Conservation (phyloP, 2,329 filamentous ascomycete genomes). For the Claviceps quebecensis region DNA sequence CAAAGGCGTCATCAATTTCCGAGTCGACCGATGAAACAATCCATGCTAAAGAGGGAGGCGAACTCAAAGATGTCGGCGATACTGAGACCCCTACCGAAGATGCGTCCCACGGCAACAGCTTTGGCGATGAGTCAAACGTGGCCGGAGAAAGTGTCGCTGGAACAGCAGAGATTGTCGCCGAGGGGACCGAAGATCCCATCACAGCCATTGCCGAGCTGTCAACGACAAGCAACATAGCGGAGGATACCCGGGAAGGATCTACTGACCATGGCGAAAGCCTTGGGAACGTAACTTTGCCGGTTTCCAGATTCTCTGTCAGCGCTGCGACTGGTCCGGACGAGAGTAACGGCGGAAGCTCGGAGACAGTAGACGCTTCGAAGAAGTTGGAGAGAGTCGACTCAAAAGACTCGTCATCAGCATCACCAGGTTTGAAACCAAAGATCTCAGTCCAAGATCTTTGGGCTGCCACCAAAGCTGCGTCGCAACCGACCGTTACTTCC, state of each 20-base stretch:
- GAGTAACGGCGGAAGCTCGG: neutral
- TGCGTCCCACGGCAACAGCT: neutral
- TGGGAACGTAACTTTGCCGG: conserved; percentile 6
- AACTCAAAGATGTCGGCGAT: conserved; percentile 6
- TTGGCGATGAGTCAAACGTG: neutral
- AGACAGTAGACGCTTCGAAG: neutral
- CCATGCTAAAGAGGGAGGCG: conserved; percentile 20
- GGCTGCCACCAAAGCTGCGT: conserved; percentile 10
- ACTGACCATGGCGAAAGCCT: conserved; percentile 6
- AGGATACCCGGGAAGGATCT: neutral
- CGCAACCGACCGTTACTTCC: conserved; percentile 5
- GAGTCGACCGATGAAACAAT: conserved; percentile 49
- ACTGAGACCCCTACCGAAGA: neutral
- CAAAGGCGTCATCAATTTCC: conserved; percentile 49
- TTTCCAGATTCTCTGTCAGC: conserved; percentile 10
- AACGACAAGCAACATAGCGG: neutral
- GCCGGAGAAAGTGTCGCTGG: neutral
- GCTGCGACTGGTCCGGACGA: conserved; percentile 8
- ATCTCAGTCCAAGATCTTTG: conserved; percentile 16
- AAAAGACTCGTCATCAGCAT: conserved; percentile 5
- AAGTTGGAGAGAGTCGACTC: conserved; percentile 4
- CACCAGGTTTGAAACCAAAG: conserved; percentile 11
- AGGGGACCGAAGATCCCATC: neutral
- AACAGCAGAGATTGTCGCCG: neutral
- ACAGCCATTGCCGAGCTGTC: neutral